Evolutionary conservation across 192 early-diverging fungal genomes (phyloP).

Genomic region (Borealophlyctis nickersoniae): DNA sequence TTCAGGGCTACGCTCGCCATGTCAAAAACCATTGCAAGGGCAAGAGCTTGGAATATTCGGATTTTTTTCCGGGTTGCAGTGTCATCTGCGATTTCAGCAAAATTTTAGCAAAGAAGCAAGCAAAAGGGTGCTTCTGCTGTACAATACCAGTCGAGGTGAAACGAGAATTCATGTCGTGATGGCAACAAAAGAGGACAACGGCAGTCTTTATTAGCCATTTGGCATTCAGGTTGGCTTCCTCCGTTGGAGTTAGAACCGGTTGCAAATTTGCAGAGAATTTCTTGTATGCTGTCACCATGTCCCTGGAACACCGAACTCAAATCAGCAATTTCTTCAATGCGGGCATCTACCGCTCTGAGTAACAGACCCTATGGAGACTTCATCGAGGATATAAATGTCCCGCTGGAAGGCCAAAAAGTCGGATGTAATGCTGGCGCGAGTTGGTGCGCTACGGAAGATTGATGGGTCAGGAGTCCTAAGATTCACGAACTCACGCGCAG

Average conservation of each 20-base stretch:
- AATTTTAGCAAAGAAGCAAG: not conserved
- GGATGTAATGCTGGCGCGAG: slow-evolving; percentile 6
- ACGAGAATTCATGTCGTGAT: slow-evolving; percentile 24
- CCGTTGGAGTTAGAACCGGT: too few relatives aligned
- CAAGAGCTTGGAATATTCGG: slow-evolving; percentile 10
- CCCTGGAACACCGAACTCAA: too few relatives aligned
- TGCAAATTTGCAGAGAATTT: too few relatives aligned
- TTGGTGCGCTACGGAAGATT: too few relatives aligned
- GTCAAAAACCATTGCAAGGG: slow-evolving; percentile 8
- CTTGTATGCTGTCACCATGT: too few relatives aligned
- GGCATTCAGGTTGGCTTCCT: slow-evolving; percentile 23
- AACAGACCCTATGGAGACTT: slow-evolving; percentile 11
- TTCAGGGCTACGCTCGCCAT: not conserved
- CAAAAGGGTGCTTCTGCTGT: slow-evolving; percentile 2
- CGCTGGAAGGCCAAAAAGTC: not conserved
- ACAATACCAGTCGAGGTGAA: slow-evolving; percentile 27
- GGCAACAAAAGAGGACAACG: not conserved
- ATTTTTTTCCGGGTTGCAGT: slow-evolving; percentile 12
- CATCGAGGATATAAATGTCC: slow-evolving; percentile 10
- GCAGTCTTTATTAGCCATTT: slow-evolving; percentile 4
- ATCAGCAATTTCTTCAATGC: too few relatives aligned
- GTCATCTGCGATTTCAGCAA: slow-evolving; percentile 6
- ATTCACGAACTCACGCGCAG: too few relatives aligned
- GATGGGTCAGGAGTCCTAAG: too few relatives aligned
- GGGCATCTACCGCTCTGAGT: too few relatives aligned